phyloP scores from a whole-genome alignment of 78 protist genomes.

The Dictyostelium firmibasis region DNA sequence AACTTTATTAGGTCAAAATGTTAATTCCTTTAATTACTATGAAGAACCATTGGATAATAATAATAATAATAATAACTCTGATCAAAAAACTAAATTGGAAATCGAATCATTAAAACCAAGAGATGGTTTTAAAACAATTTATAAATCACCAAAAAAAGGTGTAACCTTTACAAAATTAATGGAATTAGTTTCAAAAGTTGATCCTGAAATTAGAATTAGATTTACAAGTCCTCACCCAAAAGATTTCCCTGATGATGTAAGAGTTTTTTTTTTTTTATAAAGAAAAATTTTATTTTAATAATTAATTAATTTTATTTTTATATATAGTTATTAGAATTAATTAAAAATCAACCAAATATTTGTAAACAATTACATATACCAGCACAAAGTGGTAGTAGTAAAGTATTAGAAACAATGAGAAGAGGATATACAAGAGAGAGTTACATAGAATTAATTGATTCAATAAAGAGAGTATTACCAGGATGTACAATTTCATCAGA shows the following conservation, averaged over 20 bases:
- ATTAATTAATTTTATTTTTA: background rate
- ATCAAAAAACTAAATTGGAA: background rate
- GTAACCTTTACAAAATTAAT: slow-evolving; percentile 77
- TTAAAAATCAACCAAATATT: slow-evolving; percentile 82
- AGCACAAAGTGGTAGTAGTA: slow-evolving; percentile 87
- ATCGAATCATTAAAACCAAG: slow-evolving; percentile 1
- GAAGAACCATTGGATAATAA: background rate
- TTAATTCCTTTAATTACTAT: slow-evolving; percentile 88
- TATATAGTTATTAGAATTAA: slow-evolving; percentile 44
- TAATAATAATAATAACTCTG: background rate
- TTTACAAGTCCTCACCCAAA: slow-evolving; percentile 98
- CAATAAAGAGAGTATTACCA: slow-evolving; percentile 52
- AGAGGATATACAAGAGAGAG: slow-evolving; percentile 91
- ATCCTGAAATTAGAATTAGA: slow-evolving; percentile 91
- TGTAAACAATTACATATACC: slow-evolving; percentile 91
- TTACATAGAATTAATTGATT: slow-evolving; percentile 82
- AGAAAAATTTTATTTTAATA: background rate
- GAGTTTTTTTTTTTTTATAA: background rate
- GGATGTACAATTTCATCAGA: slow-evolving; percentile 78
- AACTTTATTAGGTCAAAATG: slow-evolving; percentile 96
- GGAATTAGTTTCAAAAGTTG: slow-evolving; percentile 64
- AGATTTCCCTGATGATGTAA: slow-evolving; percentile 89
- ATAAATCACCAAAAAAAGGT: slow-evolving; percentile 82
- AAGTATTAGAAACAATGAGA: slow-evolving; percentile 90
- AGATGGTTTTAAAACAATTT: slow-evolving; percentile 86